These are phyloP conservation scores for Penicillium aurantiogriseum DNA, from an alignment of 2,329 filamentous ascomycete genomes.

Conservation along the genomic window DNA sequence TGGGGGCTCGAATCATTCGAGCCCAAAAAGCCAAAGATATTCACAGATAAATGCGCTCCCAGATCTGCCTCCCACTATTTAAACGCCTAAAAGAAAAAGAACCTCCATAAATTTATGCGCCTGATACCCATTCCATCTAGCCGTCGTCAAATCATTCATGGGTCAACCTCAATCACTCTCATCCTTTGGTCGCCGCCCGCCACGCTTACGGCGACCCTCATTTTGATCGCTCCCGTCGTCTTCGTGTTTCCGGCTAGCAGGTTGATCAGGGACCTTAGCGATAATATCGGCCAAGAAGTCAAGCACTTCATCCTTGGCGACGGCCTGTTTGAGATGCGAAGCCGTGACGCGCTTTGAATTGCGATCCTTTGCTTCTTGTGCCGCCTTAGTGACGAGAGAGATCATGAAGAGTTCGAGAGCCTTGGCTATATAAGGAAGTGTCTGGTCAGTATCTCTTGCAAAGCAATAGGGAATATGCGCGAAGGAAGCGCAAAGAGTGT, in stretches of 20 bases:
- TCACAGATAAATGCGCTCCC: conserved; percentile 28
- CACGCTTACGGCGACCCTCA: conserved; percentile 49
- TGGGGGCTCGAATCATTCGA: not conserved
- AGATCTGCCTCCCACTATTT: conserved; percentile 15
- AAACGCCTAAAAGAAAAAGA: conserved; percentile 8
- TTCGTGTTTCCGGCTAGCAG: conserved; percentile 45
- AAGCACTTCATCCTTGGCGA: conserved; percentile 85
- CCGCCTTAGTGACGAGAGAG: conserved; percentile 82
- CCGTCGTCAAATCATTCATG: conserved; percentile 20
- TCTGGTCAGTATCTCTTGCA: conserved; percentile 21
- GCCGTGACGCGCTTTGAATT: conserved; percentile 88
- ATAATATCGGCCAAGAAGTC: conserved; percentile 94
- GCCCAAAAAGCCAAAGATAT: conserved; percentile 19
- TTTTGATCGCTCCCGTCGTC: conserved; percentile 48
- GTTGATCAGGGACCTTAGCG: conserved; percentile 71
- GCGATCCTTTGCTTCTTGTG: conserved; percentile 75
- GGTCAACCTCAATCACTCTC: conserved; percentile 34
- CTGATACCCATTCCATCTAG: conserved; percentile 22
- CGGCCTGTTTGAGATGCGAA: conserved; percentile 85
- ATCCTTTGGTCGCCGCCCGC: conserved; percentile 42
- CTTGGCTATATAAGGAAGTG: conserved; percentile 61
- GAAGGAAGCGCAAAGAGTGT: not conserved
- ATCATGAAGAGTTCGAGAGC: conserved; percentile 98
- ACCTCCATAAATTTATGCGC: conserved; percentile 18
- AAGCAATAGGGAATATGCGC: not conserved